Conservation (phyloP, 495 filamentous ascomycete species). For the Tuber melanosporum region DNA sequence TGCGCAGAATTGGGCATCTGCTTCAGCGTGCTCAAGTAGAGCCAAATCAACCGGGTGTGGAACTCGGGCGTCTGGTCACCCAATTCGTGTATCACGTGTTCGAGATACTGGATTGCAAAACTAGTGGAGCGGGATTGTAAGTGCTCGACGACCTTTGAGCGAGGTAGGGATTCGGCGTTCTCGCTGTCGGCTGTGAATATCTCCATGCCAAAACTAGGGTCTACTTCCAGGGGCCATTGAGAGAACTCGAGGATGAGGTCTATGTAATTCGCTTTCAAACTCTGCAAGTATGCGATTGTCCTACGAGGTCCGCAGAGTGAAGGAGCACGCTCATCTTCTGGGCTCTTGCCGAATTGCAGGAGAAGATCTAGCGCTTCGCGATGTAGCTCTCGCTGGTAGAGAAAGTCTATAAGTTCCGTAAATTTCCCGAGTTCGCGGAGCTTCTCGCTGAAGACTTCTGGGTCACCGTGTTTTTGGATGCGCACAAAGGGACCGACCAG, state of each 20-base stretch:
- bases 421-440: constrained; percentile 83
- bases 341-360: constrained; percentile 68
- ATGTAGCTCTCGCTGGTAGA: constrained; percentile 91
- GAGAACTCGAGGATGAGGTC: constrained; percentile 88
- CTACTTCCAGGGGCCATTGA: constrained; percentile 70
- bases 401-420: constrained; percentile 91
- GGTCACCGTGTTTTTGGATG: constrained; percentile 94
- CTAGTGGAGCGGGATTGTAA: constrained; percentile 59
- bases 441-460: constrained; percentile 87
- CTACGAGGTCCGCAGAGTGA: constrained; percentile 73
- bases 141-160: constrained; percentile 67
- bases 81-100: constrained; percentile 83
- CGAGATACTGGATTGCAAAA: constrained; percentile 76
- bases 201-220: constrained; percentile 82
- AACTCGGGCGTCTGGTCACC: constrained; percentile 77
- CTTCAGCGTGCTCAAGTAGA: constrained; percentile 55
- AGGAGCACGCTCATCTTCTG: constrained; percentile 58
- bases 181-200: constrained; percentile 90
- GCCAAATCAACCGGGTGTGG: constrained; percentile 71
- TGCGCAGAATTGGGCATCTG: constrained; percentile 44
- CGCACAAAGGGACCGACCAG: constrained; percentile 87
- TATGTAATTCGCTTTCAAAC: constrained; percentile 76
- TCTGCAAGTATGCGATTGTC: constrained; percentile 85
- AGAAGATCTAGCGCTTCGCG: constrained; percentile 78
- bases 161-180: constrained; percentile 82